Evolutionary conservation across 2,329 filamentous ascomycete genomes (phyloP).

Genomic region (Fusarium sterilihyphosum): DNA sequence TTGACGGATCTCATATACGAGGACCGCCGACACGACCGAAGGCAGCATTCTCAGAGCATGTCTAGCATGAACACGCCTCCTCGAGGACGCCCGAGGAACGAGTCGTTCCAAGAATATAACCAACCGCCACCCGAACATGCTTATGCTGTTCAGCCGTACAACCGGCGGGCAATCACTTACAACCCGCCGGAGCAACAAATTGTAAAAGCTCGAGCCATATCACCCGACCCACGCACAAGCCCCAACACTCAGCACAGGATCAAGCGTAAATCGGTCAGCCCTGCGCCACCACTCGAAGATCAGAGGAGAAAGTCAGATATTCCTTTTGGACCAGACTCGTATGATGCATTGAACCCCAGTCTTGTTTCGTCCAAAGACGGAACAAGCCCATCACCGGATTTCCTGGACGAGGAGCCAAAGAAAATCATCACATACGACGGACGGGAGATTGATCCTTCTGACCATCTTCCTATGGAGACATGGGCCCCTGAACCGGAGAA

Average conservation of each 20-base stretch:
- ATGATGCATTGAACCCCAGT: constrained; percentile 75
- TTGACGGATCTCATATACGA: constrained; percentile 67
- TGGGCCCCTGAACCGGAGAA: constrained; percentile 82
- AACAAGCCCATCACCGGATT: constrained; percentile 50
- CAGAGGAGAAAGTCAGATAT: constrained; percentile 66
- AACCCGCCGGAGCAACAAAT: constrained; percentile 45
- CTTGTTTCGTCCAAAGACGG: constrained; percentile 49
- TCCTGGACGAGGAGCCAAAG: constrained; percentile 61
- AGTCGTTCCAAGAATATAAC: constrained; percentile 41
- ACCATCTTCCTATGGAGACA: constrained; percentile 79
- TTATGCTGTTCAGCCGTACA: constrained; percentile 55
- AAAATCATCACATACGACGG: constrained; percentile 82
- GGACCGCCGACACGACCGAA: constrained; percentile 60
- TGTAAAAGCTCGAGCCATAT: constrained; percentile 45
- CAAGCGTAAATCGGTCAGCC: constrained; percentile 78
- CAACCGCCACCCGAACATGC: constrained; percentile 39
- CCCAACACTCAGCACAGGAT: constrained; percentile 63
- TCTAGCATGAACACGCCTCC: constrained; percentile 53
- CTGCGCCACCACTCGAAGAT: constrained; percentile 65
- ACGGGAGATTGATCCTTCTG: constrained; percentile 80
- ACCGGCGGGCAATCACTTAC: constrained; percentile 55
- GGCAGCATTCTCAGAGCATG: constrained; percentile 55
- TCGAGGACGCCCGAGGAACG: constrained; percentile 50
- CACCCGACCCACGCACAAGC: constrained; percentile 51
- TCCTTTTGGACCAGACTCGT: constrained; percentile 80